A percentile compares a stretch with the other conserved stretches of the same genome.
These are phyloP conservation scores for Ascosphaera aggregata DNA, from an alignment of 2,329 filamentous ascomycete genomes.

Conservation along the genomic window DNA sequence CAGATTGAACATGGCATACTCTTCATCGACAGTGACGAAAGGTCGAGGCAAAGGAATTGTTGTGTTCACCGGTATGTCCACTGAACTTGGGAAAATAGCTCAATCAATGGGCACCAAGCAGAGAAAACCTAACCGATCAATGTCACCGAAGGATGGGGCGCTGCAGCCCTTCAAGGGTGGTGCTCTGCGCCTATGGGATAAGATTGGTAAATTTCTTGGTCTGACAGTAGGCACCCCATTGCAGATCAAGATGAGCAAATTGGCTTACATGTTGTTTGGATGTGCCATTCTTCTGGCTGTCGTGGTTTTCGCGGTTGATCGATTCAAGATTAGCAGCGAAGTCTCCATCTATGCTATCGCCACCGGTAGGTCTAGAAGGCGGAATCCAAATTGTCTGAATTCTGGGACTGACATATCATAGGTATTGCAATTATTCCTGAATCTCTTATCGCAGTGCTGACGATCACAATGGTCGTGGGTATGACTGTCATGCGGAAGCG, in stretches of 20 bases:
- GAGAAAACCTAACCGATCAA: conserved; percentile 16
- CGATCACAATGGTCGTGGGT: conserved; percentile 35
- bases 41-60: conserved; percentile 35
- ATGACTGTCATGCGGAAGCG: conserved; percentile 30
- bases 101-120: conserved; percentile 30
- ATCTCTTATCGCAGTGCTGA: conserved; percentile 37
- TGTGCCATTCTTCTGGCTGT: conserved; percentile 40
- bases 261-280: conserved; percentile 58
- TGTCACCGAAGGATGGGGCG: conserved; percentile 23
- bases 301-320: conserved; percentile 36
- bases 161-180: conserved; percentile 26
- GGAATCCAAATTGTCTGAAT: no score
- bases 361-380: conserved; percentile 22
- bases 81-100: conserved; percentile 38
- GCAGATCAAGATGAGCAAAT: conserved; percentile 64
- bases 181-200: conserved; percentile 24
- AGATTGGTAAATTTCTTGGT: conserved; percentile 31
- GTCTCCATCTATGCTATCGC: conserved; percentile 36
- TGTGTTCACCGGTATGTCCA: conserved; percentile 35
- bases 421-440: conserved; percentile 38
- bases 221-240: conserved; percentile 54
- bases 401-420: conserved; percentile 4
- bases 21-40: conserved; percentile 35
- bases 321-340: conserved; percentile 31
- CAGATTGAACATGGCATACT: conserved; percentile 36